Conservation (phyloP, 2,329 filamentous ascomycete genomes). For the Aspergillus persii region DNA sequence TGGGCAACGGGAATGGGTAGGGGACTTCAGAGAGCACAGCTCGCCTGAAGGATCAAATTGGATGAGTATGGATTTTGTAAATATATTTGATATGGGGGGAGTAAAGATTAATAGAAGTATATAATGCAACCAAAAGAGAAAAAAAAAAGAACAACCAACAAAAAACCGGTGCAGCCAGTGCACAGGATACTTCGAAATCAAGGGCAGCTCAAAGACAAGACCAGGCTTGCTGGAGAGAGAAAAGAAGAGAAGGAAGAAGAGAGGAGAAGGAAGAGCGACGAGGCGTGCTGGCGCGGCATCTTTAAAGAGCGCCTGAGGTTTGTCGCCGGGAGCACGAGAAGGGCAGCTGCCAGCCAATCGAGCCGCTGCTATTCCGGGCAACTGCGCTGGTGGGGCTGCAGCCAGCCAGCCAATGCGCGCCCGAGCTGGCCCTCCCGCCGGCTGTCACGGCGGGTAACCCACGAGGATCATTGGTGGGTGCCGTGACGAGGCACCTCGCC, state of each 20-base stretch:
- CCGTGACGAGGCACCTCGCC: constrained; percentile 11
- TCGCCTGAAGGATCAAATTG: constrained; percentile 33
- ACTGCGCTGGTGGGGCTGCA: background rate
- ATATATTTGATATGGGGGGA: constrained; percentile 26
- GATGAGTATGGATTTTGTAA: constrained; percentile 40
- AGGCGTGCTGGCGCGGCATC: constrained; percentile 15
- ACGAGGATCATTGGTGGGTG: constrained; percentile 18
- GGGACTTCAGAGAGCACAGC: constrained; percentile 36
- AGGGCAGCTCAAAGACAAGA: constrained; percentile 39
- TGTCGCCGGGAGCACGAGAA: background rate
- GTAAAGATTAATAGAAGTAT: constrained; percentile 23
- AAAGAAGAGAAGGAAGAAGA: constrained; percentile 30
- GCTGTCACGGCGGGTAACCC: constrained; percentile 11
- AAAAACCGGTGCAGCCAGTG: constrained; percentile 45
- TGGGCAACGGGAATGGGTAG: constrained; percentile 15
- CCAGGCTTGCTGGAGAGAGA: constrained; percentile 64
- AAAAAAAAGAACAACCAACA: constrained; percentile 39
- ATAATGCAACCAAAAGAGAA: constrained; percentile 23
- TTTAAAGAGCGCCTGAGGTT: constrained; percentile 12
- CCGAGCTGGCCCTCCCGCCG: background rate
- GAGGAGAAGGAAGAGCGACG: constrained; percentile 13
- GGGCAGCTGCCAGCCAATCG: background rate
- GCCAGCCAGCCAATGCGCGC: background rate
- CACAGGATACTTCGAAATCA: constrained; percentile 45
- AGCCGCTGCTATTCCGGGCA: constrained; percentile 8